These are phyloP conservation scores for Apiotrichum gamsii DNA, from an alignment of 1,284 basidiomycete genomes.

Conservation along the genomic window DNA sequence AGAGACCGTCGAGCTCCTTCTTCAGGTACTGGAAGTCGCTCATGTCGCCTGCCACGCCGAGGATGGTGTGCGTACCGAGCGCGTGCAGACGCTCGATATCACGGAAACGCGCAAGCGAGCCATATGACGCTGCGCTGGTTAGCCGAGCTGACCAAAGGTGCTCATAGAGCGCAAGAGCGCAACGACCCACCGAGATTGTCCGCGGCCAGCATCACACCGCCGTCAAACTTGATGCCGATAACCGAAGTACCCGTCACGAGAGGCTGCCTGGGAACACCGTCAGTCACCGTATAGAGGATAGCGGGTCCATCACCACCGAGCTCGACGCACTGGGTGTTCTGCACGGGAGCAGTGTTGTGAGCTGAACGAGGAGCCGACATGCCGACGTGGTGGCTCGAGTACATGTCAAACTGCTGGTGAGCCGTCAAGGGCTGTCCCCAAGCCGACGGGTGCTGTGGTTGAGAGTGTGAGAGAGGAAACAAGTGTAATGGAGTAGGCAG, in stretches of 20 bases:
- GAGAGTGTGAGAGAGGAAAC: no score
- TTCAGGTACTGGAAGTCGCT: conserved; percentile 96
- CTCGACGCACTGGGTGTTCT: conserved; percentile 28
- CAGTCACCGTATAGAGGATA: no score
- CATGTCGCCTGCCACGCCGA: conserved; percentile 95
- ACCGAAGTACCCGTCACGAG: conserved; percentile 96
- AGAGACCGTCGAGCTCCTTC: conserved; percentile 50
- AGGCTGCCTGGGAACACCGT: conserved; percentile 86
- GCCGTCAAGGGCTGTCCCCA: conserved; percentile 43
- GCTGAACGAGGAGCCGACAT: conserved; percentile 5
- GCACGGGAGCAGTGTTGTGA: conserved; percentile 12
- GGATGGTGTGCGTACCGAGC: conserved; percentile 72
- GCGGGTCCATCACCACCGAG: no score
- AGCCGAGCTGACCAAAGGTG: conserved; percentile 2
- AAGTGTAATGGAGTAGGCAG: no score
- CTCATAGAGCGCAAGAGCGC: no score
- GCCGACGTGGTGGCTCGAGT: conserved; percentile 31
- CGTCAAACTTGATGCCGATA: conserved; percentile 87
- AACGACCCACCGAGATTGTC: conserved; percentile 75
- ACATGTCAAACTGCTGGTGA: conserved; percentile 39
- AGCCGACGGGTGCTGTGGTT: conserved; percentile 44
- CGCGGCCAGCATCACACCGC: conserved; percentile 98
- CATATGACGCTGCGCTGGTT: conserved; percentile 80
- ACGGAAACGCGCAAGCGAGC: conserved; percentile 94
- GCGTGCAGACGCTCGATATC: conserved; percentile 81